phyloP scores from a whole-genome alignment of 2,329 filamentous ascomycete genomes.

The Aspergillus sp. region DNA sequence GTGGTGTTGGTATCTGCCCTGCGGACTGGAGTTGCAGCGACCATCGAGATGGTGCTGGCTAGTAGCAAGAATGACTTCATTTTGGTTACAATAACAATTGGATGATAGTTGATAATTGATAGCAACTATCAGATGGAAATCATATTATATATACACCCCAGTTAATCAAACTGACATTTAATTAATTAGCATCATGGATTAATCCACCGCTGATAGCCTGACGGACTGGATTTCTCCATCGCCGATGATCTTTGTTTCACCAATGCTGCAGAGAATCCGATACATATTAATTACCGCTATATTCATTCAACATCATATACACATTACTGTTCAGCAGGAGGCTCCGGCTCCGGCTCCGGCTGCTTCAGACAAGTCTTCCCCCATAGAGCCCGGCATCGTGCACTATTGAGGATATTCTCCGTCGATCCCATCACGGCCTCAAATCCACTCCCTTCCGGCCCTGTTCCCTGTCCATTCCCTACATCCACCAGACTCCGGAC shows the following conservation, averaged over 20 bases:
- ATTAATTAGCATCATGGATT: too few relatives aligned
- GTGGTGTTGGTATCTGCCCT: slow-evolving; percentile 8
- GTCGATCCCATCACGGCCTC: slow-evolving; percentile 28
- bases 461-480: slow-evolving; percentile 13
- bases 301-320: slow-evolving; percentile 1
- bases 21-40: slow-evolving; percentile 13
- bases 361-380: slow-evolving; percentile 14
- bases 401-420: slow-evolving; percentile 30
- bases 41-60: slow-evolving; percentile 8
- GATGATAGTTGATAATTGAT: slow-evolving; percentile 7
- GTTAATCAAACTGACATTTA: too few relatives aligned
- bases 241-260: too few relatives aligned
- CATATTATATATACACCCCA: slow-evolving; percentile 1
- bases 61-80: slow-evolving; percentile 7
- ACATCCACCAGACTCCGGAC: slow-evolving; percentile 19
- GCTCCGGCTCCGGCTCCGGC: too few relatives aligned
- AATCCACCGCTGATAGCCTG: too few relatives aligned
- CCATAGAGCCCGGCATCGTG: slow-evolving; percentile 31
- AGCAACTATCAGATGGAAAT: not conserved
- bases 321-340: slow-evolving; percentile 5
- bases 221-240: not conserved
- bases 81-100: not conserved
- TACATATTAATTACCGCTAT: slow-evolving; percentile 3
- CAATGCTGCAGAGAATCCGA: not conserved
- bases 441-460: slow-evolving; percentile 14